A percentile compares a stretch with the other conserved stretches of the same genome.
These are phyloP conservation scores for Pyrenochaeta sp. DNA, from an alignment of 2,329 filamentous ascomycete genomes.

Conservation along the genomic window DNA sequence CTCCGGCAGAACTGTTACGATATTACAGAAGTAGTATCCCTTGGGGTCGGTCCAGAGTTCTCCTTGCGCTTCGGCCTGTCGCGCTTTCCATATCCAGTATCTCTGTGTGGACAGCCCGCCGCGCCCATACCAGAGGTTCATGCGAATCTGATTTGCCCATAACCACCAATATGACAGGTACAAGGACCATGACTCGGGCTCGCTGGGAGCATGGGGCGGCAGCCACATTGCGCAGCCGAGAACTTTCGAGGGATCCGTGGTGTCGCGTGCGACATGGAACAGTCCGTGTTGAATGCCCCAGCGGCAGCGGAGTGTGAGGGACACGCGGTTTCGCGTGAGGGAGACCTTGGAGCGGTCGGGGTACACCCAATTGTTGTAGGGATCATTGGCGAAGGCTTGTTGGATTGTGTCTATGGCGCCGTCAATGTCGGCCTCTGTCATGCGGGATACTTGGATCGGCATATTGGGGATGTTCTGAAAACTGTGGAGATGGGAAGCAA, in stretches of 20 bases:
- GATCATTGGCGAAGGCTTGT: slow-evolving; percentile 71
- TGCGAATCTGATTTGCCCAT: slow-evolving; percentile 70
- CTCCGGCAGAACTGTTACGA: slow-evolving; percentile 73
- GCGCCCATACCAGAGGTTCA: slow-evolving; percentile 73
- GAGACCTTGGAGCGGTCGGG: slow-evolving; percentile 67
- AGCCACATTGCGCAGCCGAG: slow-evolving; percentile 79
- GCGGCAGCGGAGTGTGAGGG: slow-evolving; percentile 70
- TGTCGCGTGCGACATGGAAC: slow-evolving; percentile 74
- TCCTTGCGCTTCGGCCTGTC: slow-evolving; percentile 68
- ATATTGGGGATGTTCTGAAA: slow-evolving; percentile 33
- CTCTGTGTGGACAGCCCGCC: slow-evolving; percentile 73
- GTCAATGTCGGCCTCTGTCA: slow-evolving; percentile 68
- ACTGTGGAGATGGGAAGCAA: neutral
- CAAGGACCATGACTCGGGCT: slow-evolving; percentile 66
- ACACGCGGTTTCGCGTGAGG: slow-evolving; percentile 67
- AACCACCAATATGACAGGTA: slow-evolving; percentile 73
- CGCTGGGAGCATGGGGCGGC: slow-evolving; percentile 60
- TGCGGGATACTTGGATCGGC: slow-evolving; percentile 63
- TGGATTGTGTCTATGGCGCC: slow-evolving; percentile 72
- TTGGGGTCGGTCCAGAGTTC: slow-evolving; percentile 70
- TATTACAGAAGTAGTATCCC: slow-evolving; percentile 81
- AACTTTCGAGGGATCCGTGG: slow-evolving; percentile 58
- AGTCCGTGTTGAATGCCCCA: slow-evolving; percentile 76
- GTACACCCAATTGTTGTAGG: slow-evolving; percentile 73
- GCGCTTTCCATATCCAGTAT: slow-evolving; percentile 77